Base-by-base conservation (phyloP, 495 filamentous ascomycete genomes). In the Penicillium goetzii region DNA sequence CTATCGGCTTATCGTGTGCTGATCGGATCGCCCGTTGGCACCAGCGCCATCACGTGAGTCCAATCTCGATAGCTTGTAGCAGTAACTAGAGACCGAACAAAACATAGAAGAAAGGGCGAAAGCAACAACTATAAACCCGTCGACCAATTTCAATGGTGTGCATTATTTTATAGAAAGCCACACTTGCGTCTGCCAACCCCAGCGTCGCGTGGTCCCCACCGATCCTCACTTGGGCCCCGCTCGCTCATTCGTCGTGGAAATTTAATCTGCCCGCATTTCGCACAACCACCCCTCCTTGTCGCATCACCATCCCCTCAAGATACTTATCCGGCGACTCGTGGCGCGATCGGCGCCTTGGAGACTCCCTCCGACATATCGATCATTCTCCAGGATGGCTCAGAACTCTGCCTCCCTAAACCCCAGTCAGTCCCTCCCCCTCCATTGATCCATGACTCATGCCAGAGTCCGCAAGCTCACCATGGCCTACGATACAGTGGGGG, bases 371-470 rank as follows among this genome's bases (percentile, higher is more conserved):
- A 64, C 68, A 66, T 76, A 77, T 76, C 75, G 78, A 76, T 71
- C 76, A 70, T 79, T 77, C 70, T 75, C 80, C 62, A 85, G 74
- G 75, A 88, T 88, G 86, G 82, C 86, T 75, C 82, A 83, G 34
- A 81, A 83, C 72, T 81, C 83, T 71, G 84, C 79, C 54, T 81
- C 84, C 68, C 79, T 80, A 59, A 85, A 83, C 61, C 82, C 83
- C 57, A 81, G 83, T 85, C 72, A 70, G 83, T 73, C 45, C 45
- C 19, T 30, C 34, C 12, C 28, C 26, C 32, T 55, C 32, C 52
- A 25, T 25, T 15, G 21, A 38, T 55, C 56, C 33, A 61, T 70
- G 65, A 68, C 68, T 73, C 71, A 69, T 64, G 33, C 12, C 21
- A 19, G 25, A 21, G 45, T 36, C 47, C 49, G 34, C 58, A 59